Conservation (phyloP, 2,329 filamentous ascomycete genomes). For the Aspergillus sp. region DNA sequence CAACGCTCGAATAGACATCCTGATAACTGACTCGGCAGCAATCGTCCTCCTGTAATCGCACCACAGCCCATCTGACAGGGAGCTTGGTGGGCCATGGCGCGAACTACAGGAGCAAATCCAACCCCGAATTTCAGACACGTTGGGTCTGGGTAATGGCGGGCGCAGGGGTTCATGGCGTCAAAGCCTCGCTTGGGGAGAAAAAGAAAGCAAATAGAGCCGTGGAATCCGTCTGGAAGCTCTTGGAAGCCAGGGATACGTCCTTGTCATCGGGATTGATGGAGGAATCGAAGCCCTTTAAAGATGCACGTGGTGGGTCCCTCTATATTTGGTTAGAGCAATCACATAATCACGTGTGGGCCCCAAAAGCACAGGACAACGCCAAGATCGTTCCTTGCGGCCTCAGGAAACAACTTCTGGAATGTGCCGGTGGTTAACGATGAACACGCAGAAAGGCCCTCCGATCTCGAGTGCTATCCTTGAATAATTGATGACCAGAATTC, state of each 20-base stretch:
- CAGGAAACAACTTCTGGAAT: not conserved
- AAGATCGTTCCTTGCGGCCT: not conserved
- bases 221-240: not conserved
- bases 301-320: conserved; percentile 4
- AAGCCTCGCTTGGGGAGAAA: not conserved
- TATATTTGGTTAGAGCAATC: not conserved
- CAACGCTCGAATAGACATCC: not conserved
- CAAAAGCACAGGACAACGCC: not conserved
- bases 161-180: not conserved
- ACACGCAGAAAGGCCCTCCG: too few relatives aligned
- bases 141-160: not conserved
- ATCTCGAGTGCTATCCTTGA: too few relatives aligned
- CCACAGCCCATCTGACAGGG: conserved; percentile 1
- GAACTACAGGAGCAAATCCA: conserved; percentile 7
- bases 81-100: conserved; percentile 6
- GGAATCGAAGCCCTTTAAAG: conserved; percentile 5
- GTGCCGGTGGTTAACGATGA: too few relatives aligned
- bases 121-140: conserved; percentile 5
- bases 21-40: not conserved
- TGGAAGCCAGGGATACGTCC: not conserved
- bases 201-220: conserved; percentile 7
- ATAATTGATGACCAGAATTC: too few relatives aligned
- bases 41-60: not conserved
- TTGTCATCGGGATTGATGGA: conserved; percentile 1
- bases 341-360: not conserved